Evolutionary conservation across 2,329 filamentous ascomycete species (phyloP).

Genomic region (Fusarium heterosporum): DNA sequence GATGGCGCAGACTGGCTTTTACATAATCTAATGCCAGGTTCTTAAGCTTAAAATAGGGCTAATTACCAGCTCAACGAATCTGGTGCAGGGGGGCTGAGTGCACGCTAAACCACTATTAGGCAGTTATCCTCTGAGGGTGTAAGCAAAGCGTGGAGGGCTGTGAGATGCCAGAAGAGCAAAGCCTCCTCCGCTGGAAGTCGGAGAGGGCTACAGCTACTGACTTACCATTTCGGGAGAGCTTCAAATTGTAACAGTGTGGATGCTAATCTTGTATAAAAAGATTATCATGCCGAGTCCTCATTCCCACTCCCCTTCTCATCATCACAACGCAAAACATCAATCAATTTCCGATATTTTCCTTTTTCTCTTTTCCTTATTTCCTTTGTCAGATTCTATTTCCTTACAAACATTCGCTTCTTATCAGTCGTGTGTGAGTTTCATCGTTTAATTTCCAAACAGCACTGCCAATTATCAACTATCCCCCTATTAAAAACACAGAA

Average conservation of each 20-base stretch:
- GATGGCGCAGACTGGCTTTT: constrained; percentile 8
- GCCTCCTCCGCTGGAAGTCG: constrained; percentile 30
- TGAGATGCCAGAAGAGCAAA: constrained; percentile 14
- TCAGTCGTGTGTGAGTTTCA: constrained; percentile 21
- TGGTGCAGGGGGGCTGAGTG: constrained; percentile 21
- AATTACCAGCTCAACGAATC: constrained; percentile 13
- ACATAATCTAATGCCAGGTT: constrained; percentile 1
- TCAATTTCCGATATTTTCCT: not conserved
- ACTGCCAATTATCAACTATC: not conserved
- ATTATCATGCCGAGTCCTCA: not conserved
- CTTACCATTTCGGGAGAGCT: not conserved
- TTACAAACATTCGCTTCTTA: constrained; percentile 35
- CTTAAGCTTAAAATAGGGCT: constrained; percentile 41
- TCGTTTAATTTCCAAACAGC: constrained; percentile 16
- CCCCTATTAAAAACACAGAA: constrained; percentile 4
- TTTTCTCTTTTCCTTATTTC: constrained; percentile 29
- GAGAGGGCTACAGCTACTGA: not conserved
- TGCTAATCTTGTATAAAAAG: constrained; percentile 20
- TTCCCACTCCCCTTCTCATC: constrained; percentile 20
- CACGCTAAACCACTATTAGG: constrained; percentile 17
- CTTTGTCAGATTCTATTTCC: constrained; percentile 38
- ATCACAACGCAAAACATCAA: constrained; percentile 35
- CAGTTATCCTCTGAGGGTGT: constrained; percentile 19
- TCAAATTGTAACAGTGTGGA: not conserved
- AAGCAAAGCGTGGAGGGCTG: constrained; percentile 18